Percentiles rank a stretch among this genome's conserved stretches.
phyloP scores from a whole-genome alignment of 2,329 filamentous ascomycete species.

The Rhinocladiella similis region DNA sequence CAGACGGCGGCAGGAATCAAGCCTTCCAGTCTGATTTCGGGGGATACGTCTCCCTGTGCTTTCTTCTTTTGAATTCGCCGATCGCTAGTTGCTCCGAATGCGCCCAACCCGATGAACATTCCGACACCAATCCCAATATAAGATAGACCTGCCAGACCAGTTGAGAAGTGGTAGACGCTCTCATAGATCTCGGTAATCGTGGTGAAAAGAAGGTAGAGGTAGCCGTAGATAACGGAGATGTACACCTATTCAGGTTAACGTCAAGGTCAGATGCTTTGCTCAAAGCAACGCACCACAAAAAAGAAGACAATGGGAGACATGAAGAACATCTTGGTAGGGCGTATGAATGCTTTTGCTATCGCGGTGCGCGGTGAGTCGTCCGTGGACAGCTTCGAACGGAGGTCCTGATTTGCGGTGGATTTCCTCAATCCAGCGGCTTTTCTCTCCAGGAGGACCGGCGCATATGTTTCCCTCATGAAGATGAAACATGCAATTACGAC shows the following conservation, averaged over 20 bases:
- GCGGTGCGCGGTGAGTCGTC: not conserved
- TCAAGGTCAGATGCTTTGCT: not conserved
- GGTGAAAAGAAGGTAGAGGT: constrained; percentile 61
- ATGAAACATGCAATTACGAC: constrained; percentile 58
- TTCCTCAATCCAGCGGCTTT: constrained; percentile 50
- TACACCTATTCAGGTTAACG: constrained; percentile 35
- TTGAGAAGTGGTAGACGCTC: constrained; percentile 56
- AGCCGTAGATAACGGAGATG: constrained; percentile 57
- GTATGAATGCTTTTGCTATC: constrained; percentile 41
- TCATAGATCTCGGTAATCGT: constrained; percentile 61
- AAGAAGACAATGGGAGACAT: constrained; percentile 61
- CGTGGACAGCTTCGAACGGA: constrained; percentile 36
- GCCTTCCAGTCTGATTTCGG: constrained; percentile 58
- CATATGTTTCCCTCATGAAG: constrained; percentile 61
- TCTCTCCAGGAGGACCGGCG: constrained; percentile 57
- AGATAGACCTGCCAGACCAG: constrained; percentile 57
- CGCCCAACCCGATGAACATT: constrained; percentile 53
- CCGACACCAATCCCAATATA: constrained; percentile 61
- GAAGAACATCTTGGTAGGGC: constrained; percentile 54
- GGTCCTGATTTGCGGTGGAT: constrained; percentile 37
- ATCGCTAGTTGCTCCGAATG: constrained; percentile 47
- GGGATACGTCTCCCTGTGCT: constrained; percentile 32
- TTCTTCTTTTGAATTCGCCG: constrained; percentile 35
- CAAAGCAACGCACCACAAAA: constrained; percentile 33
- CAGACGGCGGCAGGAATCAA: constrained; percentile 51